Percentiles rank a stretch among this genome's conserved stretches.
Evolutionary conservation across 768 basidiomycete species (phyloP).

Genomic region (Suillus spraguei): DNA sequence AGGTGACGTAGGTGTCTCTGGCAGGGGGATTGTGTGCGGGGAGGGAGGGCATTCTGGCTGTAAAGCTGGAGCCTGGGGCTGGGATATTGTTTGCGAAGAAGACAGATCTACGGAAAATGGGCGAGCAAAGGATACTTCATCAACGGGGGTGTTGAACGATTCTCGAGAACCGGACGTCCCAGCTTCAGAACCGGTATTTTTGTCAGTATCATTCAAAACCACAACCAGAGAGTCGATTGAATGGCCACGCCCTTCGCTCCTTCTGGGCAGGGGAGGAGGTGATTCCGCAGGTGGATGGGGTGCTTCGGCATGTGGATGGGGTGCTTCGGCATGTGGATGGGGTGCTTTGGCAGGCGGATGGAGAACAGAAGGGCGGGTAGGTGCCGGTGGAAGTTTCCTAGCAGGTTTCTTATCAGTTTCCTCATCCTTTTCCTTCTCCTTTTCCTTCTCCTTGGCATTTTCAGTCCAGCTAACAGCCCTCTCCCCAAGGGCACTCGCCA

Average conservation of each 20-base stretch:
- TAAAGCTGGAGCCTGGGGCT: conserved; percentile 4
- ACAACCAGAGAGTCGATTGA: conserved; percentile 15
- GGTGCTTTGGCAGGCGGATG: no score
- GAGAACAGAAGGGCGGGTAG: conserved; percentile 29
- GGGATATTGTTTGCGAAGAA: conserved; percentile 13
- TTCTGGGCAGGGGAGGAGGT: conserved; percentile 55
- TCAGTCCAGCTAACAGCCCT: conserved; percentile 59
- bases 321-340: no score
- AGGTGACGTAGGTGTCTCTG: conserved; percentile 32
- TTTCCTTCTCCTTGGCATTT: conserved; percentile 31
- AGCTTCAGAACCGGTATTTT: conserved; percentile 9
- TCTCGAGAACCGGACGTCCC: conserved; percentile 13
- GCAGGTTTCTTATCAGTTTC: conserved; percentile 24
- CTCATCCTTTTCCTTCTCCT: conserved; percentile 33
- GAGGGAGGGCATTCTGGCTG: conserved; percentile 20
- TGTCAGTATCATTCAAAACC: conserved; percentile 15
- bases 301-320: no score
- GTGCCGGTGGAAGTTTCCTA: conserved; percentile 25
- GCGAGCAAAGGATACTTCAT: conserved; percentile 24
- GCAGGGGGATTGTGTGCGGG: conserved; percentile 25
- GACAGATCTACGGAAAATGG: conserved; percentile 10
- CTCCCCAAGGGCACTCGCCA: conserved; percentile 64
- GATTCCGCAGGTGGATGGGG: conserved; percentile 21
- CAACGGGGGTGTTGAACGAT: conserved; percentile 23
- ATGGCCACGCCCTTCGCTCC: conserved; percentile 41